Conservation (phyloP, 2,329 filamentous ascomycete species). For the Bisporella sp. region DNA sequence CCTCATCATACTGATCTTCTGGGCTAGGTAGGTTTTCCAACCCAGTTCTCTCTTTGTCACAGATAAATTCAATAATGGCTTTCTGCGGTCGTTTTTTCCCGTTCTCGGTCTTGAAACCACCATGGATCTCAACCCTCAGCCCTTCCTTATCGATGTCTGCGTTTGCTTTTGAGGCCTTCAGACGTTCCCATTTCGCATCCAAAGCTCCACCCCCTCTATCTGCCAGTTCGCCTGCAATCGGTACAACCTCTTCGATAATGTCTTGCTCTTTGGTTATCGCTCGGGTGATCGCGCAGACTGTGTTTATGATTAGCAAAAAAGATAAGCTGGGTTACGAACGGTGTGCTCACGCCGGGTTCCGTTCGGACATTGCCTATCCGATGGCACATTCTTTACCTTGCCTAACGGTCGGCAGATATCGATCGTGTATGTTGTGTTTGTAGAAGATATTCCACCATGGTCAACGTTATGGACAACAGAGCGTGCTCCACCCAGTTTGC, state of each 20-base stretch:
- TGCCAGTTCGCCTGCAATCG: constrained; percentile 67
- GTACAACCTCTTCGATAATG: constrained; percentile 50
- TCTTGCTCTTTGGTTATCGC: constrained; percentile 42
- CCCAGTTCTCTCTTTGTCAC: constrained; percentile 65
- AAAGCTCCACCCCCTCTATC: constrained; percentile 50
- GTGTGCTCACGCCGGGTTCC: constrained; percentile 55
- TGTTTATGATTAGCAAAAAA: neutral
- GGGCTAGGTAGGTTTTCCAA: constrained; percentile 61
- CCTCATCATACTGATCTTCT: constrained; percentile 44
- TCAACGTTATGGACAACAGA: constrained; percentile 54
- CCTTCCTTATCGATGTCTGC: constrained; percentile 65
- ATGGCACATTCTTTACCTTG: constrained; percentile 47
- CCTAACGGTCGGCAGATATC: constrained; percentile 67
- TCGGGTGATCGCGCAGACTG: constrained; percentile 71
- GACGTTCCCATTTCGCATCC: constrained; percentile 57
- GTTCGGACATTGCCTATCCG: constrained; percentile 56
- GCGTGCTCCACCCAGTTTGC: constrained; percentile 57
- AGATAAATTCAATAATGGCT: constrained; percentile 80
- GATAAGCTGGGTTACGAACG: too few species aligned
- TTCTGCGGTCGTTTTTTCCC: constrained; percentile 54
- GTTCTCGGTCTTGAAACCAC: constrained; percentile 49
- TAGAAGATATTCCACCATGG: constrained; percentile 39
- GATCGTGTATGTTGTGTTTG: constrained; percentile 75
- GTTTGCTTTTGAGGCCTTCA: constrained; percentile 58
- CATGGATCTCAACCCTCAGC: constrained; percentile 59